phyloP scores from a whole-genome alignment of 2,329 filamentous ascomycete species.

The Beauveria varroae region DNA sequence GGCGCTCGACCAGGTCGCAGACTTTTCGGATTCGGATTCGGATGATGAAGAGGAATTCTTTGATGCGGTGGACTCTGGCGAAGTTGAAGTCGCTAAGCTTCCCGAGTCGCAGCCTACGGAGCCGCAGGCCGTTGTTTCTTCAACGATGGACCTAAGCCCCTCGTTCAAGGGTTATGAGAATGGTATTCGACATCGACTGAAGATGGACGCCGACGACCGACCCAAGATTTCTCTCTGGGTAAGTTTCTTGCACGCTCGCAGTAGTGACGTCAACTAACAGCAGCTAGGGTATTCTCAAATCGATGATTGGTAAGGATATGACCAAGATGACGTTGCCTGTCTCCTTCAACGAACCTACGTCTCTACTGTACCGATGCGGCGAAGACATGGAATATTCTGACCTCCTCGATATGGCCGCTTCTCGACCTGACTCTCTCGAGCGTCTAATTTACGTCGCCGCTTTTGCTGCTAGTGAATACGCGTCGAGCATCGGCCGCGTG shows the following conservation, averaged over 20 bases:
- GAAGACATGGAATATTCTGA: constrained; percentile 99
- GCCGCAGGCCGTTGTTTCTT: constrained; percentile 27
- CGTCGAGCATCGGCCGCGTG: constrained; percentile 91
- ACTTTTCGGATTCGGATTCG: constrained; percentile 73
- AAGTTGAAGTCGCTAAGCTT: constrained; percentile 72
- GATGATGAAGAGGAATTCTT: constrained; percentile 92
- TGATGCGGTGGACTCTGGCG: constrained; percentile 88
- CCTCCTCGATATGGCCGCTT: constrained; percentile 79
- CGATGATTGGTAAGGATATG: constrained; percentile 99
- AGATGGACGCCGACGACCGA: constrained; percentile 84
- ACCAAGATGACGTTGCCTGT: constrained; percentile 98
- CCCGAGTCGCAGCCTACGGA: constrained; percentile 23
- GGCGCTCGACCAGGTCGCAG: constrained; percentile 61
- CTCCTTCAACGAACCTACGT: constrained; percentile 97
- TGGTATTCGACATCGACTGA: constrained; percentile 68
- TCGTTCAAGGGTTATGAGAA: constrained; percentile 91
- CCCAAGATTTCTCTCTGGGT: constrained; percentile 96
- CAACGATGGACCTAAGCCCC: constrained; percentile 57
- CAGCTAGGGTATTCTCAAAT: constrained; percentile 82
- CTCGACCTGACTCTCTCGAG: constrained; percentile 79
- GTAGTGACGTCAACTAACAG: constrained; percentile 16
- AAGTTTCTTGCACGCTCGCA: constrained; percentile 29
- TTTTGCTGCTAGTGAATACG: constrained; percentile 94
- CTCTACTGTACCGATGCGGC: constrained; percentile 84
- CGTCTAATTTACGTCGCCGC: constrained; percentile 90